phyloP scores from a whole-genome alignment of 176 grass and related monocot species.

The Triticum timopheevii region DNA sequence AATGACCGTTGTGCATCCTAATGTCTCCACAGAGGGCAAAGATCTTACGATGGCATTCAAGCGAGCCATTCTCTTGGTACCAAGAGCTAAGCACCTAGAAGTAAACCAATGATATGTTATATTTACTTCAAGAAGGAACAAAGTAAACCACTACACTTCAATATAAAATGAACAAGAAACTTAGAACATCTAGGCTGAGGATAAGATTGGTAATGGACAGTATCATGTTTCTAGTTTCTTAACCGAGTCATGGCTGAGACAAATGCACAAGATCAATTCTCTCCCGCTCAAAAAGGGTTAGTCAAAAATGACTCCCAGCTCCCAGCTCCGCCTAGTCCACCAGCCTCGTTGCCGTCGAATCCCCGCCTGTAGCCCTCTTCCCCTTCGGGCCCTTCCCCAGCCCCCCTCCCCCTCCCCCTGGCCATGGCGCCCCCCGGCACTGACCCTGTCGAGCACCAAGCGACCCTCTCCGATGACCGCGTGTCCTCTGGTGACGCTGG shows the following conservation, averaged over 20 bases:
- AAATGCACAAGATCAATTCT: background rate
- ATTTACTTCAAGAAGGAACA: conserved; percentile 12
- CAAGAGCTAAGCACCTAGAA: conserved; percentile 95
- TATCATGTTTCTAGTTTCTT: background rate
- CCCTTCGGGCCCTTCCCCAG: too few relatives aligned
- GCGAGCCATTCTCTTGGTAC: conserved; percentile 99
- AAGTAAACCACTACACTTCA: conserved; percentile 1
- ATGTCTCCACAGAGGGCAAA: conserved; percentile 93
- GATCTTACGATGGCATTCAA: conserved; percentile 94
- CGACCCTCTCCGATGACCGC: too few relatives aligned
- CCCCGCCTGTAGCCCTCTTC: too few relatives aligned
- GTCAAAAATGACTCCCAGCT: background rate
- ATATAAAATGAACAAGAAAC: conserved; percentile 18
- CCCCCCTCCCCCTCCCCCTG: too few relatives aligned
- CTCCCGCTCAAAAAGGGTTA: background rate
- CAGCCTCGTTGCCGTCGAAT: too few relatives aligned
- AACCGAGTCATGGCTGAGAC: background rate
- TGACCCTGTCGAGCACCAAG: too few relatives aligned
- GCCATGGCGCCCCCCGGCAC: too few relatives aligned
- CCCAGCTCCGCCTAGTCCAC: too few relatives aligned
- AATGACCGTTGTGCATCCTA: conserved; percentile 98
- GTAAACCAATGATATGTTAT: background rate
- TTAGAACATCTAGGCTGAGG: background rate
- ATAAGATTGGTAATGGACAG: background rate
- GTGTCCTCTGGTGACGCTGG: too few relatives aligned